phyloP scores from a whole-genome alignment of 108 stramenopile species.

The Conticribra guillardii region DNA sequence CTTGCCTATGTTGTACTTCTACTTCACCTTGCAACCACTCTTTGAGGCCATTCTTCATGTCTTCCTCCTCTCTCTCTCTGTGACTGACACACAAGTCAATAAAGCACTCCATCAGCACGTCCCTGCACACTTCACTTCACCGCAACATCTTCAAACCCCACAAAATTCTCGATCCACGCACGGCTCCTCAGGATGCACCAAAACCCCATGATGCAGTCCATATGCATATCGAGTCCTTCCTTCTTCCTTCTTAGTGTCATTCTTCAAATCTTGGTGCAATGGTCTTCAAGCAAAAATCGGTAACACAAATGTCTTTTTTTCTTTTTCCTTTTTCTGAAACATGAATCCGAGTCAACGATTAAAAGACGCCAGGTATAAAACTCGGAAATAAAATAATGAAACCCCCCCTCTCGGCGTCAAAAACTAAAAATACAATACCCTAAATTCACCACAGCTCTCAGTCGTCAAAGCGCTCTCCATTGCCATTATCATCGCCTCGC shows the following conservation, averaged over 20 bases:
- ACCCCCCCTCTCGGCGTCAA: neutral
- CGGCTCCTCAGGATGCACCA: too few species aligned
- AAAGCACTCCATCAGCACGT: too few species aligned
- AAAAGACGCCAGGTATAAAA: constrained; percentile 13
- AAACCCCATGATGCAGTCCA: neutral
- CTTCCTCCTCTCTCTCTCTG: neutral
- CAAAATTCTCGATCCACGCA: too few species aligned
- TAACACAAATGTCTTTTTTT: too few species aligned
- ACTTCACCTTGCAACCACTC: constrained; percentile 1
- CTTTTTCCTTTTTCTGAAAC: constrained; percentile 4
- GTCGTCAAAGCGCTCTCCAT: neutral
- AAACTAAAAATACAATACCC: constrained; percentile 9
- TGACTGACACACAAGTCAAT: too few species aligned
- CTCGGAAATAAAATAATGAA: neutral
- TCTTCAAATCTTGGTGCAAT: constrained; percentile 21
- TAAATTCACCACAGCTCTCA: neutral
- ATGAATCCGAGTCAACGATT: constrained; percentile 13
- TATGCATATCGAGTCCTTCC: neutral
- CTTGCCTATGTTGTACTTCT: constrained; percentile 14
- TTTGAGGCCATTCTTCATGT: neutral
- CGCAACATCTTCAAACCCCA: too few species aligned
- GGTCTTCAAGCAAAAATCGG: constrained; percentile 14
- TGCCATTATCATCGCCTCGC: constrained; percentile 4
- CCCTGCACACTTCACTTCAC: too few species aligned
- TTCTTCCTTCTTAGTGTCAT: neutral